Percentiles rank a stretch among this genome's conserved stretches.
These are phyloP conservation scores for Daedaleopsis nitida DNA, from an alignment of 768 basidiomycete genomes.

Conservation along the genomic window DNA sequence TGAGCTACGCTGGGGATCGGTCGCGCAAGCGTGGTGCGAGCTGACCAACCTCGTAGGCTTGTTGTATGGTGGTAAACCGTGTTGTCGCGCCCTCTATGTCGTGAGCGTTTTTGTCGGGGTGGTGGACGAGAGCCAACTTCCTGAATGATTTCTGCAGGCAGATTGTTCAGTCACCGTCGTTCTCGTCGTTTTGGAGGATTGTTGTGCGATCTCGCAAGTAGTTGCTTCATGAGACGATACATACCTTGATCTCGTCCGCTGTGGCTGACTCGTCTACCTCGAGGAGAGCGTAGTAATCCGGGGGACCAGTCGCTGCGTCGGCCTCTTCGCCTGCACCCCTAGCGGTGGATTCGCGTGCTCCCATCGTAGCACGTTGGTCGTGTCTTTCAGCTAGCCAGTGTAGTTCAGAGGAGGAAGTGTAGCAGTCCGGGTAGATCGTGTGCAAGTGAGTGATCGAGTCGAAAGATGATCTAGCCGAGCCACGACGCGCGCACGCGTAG, in stretches of 20 bases:
- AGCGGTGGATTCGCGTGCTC: slow-evolving; percentile 64
- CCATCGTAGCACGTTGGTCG: slow-evolving; percentile 60
- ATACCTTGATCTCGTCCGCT: slow-evolving; percentile 85
- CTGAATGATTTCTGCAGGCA: slow-evolving; percentile 73
- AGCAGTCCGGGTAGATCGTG: neutral
- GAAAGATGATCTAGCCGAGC: neutral
- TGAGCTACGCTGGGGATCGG: slow-evolving; percentile 2
- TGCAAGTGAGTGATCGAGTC: neutral
- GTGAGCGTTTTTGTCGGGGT: slow-evolving; percentile 86
- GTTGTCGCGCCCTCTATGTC: slow-evolving; percentile 85
- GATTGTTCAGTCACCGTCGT: neutral
- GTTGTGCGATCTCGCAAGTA: neutral
- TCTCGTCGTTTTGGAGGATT: neutral
- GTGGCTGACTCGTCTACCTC: slow-evolving; percentile 82
- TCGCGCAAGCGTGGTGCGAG: neutral
- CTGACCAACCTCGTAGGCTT: slow-evolving; percentile 88
- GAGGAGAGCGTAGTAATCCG: slow-evolving; percentile 84
- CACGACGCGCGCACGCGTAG: neutral
- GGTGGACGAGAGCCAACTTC: slow-evolving; percentile 79
- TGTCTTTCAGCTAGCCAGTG: too few species aligned
- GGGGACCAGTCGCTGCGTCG: slow-evolving; percentile 29
- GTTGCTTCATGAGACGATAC: slow-evolving; percentile 12
- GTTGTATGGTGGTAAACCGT: slow-evolving; percentile 85
- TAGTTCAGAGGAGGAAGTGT: neutral
- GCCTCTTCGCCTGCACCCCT: slow-evolving; percentile 25